A percentile compares a stretch with the other conserved stretches of the same genome.
Conservation (phyloP, 1,284 basidiomycete genomes). For the Amylostereum chailletii region DNA sequence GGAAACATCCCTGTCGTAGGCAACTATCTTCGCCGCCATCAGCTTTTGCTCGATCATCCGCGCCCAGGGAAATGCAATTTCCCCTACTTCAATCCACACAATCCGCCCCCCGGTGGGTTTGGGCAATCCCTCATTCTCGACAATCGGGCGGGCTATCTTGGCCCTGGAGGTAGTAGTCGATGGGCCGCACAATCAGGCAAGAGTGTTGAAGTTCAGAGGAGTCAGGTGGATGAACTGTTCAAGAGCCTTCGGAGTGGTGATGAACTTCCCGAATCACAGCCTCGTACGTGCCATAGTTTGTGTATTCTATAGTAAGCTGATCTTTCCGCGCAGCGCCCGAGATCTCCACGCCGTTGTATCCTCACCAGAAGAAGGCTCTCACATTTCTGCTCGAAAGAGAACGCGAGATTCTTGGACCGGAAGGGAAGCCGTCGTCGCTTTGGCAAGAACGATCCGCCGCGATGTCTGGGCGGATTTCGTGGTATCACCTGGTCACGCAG, state of each 20-base stretch:
- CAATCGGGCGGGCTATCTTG: constrained; percentile 32
- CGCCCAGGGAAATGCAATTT: constrained; percentile 44
- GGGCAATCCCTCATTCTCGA: constrained; percentile 33
- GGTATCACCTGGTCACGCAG: constrained; percentile 84
- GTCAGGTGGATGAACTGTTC: constrained; percentile 92
- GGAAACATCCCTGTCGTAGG: constrained; percentile 82
- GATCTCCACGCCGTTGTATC: constrained; percentile 86
- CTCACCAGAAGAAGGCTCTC: constrained; percentile 97
- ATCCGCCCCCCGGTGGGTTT: constrained; percentile 66
- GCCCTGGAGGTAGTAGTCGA: constrained; percentile 33
- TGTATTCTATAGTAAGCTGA: constrained; percentile 2
- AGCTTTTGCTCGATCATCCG: constrained; percentile 79
- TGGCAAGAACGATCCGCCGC: constrained; percentile 64
- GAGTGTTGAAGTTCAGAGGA: constrained; percentile 85
- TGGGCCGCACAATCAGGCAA: constrained; percentile 65
- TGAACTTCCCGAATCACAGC: constrained; percentile 79
- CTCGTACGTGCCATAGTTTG: constrained; percentile 42
- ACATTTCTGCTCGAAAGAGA: constrained; percentile 96
- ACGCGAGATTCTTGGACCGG: constrained; percentile 47
- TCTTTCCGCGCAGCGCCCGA: constrained; percentile 46
- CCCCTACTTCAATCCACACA: constrained; percentile 87
- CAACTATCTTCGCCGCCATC: constrained; percentile 59
- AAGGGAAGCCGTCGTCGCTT: constrained; percentile 60
- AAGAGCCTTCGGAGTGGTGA: constrained; percentile 81
- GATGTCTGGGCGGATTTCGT: constrained; percentile 40